Conservation (phyloP, 1,139 yeast genomes). For the Diutina sp. region DNA sequence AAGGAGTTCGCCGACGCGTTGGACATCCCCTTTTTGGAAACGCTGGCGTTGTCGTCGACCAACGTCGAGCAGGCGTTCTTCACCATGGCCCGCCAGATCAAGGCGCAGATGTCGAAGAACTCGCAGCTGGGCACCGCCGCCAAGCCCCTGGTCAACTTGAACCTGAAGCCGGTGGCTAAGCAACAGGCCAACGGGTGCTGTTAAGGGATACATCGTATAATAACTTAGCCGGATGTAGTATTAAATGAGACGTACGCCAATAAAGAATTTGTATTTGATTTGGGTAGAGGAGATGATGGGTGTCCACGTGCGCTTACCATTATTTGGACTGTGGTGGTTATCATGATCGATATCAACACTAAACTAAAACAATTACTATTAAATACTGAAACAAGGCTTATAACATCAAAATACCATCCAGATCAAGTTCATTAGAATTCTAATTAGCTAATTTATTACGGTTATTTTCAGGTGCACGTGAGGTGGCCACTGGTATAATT, state of each 20-base stretch:
- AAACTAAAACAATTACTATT: no score
- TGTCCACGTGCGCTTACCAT: no score
- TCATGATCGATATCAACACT: neutral
- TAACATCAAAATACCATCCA: no score
- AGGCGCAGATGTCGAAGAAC: slow-evolving; percentile 80
- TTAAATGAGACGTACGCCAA: neutral
- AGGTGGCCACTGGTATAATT: neutral
- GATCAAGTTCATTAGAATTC: no score
- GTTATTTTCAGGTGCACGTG: neutral
- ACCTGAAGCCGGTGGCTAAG: slow-evolving; percentile 1
- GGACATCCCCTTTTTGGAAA: slow-evolving; percentile 92
- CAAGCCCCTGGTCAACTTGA: slow-evolving; percentile 2
- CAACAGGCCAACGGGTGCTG: slow-evolving; percentile 1
- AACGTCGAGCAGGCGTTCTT: slow-evolving; percentile 97
- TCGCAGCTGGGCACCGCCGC: slow-evolving; percentile 7
- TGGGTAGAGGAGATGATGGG: no score
- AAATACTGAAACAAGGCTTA: no score
- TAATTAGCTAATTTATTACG: no score
- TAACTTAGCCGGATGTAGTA: neutral
- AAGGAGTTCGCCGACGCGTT: slow-evolving; percentile 96
- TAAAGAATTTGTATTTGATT: no score
- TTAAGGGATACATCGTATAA: neutral
- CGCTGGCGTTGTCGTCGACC: slow-evolving; percentile 90
- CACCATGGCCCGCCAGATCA: slow-evolving; percentile 98
- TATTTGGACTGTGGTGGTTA: neutral